Evolutionary conservation across 208 protist genomes (phyloP), one percentile per base, ranked within the genome.

Genomic region (Porcisia hertigi): DNA sequence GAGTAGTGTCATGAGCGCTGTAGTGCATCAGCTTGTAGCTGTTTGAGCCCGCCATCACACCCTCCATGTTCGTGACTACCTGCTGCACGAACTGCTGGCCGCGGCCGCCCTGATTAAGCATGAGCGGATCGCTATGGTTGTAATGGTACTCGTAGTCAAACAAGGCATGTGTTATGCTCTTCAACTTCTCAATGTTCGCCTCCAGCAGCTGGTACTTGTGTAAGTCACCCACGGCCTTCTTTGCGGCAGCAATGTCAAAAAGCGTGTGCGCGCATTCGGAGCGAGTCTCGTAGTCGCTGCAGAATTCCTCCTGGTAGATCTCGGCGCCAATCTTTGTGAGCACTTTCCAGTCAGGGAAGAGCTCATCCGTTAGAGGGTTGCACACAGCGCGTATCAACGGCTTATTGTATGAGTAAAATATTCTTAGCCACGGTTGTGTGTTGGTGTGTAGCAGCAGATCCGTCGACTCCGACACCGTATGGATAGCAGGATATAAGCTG

Each of bases 21-120:
- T 92, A 92, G 70, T 92, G 83, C 76, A 86, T 86, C 64, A 92
- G 63, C 79, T 86, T 90, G 72, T 77, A 91, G 34, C 2, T 81
- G 59, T 77, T 86, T 4, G 70, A 70, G 49, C 75, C 87, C 12
- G 49, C 52, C 30, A 83, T 79, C 52, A 80, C 54, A 23, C 59
- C 45, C 45, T 86, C 41, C 55, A 89, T 82, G 79, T 91, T 90
- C 45, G 20, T 11, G n/a, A 91, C 65, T 9, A 90, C 63, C 75
- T 91, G 69, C 52, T 87, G 71, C 59, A 75, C 67, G 54, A 92
- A 79, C 25, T 60, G 67, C 62, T 87, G 87, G 1, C 89, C 89
- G 62, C 79, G 81, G 60, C 85, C 80, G 25, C 89, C 89, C 78
- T 86, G 79, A 25, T 65, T 71, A 57, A 84, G 70, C 67, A 79